Evolutionary conservation across 495 filamentous ascomycete species (phyloP), one percentile per base, ranked within the genome.

Genomic region (Podospora sp.): DNA sequence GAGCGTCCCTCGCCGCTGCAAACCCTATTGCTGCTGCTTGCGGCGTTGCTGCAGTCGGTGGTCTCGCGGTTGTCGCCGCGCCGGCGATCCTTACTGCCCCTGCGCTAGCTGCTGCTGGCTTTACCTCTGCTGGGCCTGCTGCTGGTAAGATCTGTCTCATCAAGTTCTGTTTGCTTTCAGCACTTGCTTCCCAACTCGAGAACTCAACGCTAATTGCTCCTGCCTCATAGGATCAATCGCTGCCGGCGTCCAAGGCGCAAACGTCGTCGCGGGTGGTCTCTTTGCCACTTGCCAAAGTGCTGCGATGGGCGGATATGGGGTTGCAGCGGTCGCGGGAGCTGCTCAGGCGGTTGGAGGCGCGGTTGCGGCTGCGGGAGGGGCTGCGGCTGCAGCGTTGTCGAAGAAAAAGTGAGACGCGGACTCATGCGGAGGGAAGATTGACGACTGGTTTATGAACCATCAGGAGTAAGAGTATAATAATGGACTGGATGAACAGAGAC

Each of bases 271-370:
- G 8, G 66, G 68, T 1, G 69, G 70, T 26, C 1, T n/a, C 2
- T 75, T 72, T 18, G 66, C 72, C 1, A 62, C 51, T 0, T 36
- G 66, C 2, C 69, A 68, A 46, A 75, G 70, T 57, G 70, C 68
- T 7, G 67, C 33, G 14, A 69, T 69, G 67, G 67, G 67, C 3
- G 67, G 67, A 16, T 69, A 60, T 36, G 67, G 67, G 0, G 62
- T 46, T 2, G 61, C 62, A 4, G 25, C 56, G 6, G 67, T 65
- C 20, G 67, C 56, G 0, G 56, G 11, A 24, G 67, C 25, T 11
- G 62, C 21, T 0, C 62, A 69, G 29, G 49, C 6, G 0, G 46
- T 14, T 29, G 67, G 62, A 6, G 67, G 22, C 12, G 26, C 20
- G 24, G 61, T 8, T 8, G 4, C 61, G 33, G 20, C 65, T 16